Percentiles rank a stretch among this genome's conserved stretches.
Evolutionary conservation across 2,329 filamentous ascomycete species (phyloP).

Genomic region (Scorias spongiosa): DNA sequence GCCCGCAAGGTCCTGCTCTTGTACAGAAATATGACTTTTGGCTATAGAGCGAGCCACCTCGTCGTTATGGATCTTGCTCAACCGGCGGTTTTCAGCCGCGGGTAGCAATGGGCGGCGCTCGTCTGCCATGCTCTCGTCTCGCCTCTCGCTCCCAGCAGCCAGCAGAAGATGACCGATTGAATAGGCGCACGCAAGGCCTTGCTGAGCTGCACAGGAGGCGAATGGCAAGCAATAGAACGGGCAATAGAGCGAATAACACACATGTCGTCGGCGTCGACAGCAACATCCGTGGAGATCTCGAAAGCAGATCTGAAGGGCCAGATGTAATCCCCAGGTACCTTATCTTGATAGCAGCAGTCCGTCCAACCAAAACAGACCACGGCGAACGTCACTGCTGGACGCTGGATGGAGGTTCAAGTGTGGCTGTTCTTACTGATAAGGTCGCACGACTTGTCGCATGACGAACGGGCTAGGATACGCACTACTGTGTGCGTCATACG

Average conservation of each 20-base stretch:
- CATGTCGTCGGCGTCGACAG: no score
- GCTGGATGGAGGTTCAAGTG: neutral
- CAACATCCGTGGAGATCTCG: no score
- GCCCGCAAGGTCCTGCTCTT: slow-evolving; percentile 31
- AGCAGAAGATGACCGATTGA: neutral
- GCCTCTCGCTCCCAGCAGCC: neutral
- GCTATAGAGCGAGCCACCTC: slow-evolving; percentile 29
- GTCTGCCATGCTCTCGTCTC: neutral
- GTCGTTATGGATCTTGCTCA: slow-evolving; percentile 18
- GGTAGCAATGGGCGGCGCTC: slow-evolving; percentile 23
- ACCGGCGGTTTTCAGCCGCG: slow-evolving; percentile 8
- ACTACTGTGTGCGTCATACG: no score
- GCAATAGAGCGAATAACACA: neutral
- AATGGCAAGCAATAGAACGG: neutral
- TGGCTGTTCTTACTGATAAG: neutral
- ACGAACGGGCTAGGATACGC: no score
- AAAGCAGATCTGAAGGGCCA: no score
- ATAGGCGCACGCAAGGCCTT: neutral
- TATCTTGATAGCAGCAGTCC: neutral
- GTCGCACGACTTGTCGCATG: neutral
- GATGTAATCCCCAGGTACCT: neutral
- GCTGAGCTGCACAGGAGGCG: neutral
- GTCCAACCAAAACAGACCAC: neutral
- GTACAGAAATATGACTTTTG: slow-evolving; percentile 29
- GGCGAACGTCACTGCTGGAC: neutral